Conservation (phyloP, 1,284 basidiomycete genomes). For the Cutaneotrichosporon cutaneum region DNA sequence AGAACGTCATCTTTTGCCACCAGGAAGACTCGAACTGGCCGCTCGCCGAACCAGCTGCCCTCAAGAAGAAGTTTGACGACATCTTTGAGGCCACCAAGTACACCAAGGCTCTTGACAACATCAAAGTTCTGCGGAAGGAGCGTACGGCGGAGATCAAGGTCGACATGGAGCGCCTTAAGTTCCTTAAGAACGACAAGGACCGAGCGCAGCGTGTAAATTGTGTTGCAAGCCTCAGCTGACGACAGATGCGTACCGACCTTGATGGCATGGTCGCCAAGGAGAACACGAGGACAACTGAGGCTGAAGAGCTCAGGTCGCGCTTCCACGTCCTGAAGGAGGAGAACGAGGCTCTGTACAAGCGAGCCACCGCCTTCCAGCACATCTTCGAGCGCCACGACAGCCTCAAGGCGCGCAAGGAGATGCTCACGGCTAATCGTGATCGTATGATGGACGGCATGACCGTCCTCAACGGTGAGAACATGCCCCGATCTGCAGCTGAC, state of each 20-base stretch:
- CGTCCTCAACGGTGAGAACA: slow-evolving; percentile 64
- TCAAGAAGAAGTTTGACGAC: slow-evolving; percentile 99
- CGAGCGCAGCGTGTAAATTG: slow-evolving; percentile 67
- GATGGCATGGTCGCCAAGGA: slow-evolving; percentile 66
- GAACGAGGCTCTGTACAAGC: slow-evolving; percentile 80
- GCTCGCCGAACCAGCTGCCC: slow-evolving; percentile 77
- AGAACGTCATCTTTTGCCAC: slow-evolving; percentile 99
- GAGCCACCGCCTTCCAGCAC: slow-evolving; percentile 79
- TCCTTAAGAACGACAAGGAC: slow-evolving; percentile 77
- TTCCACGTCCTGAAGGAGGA: slow-evolving; percentile 67
- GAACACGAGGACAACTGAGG: slow-evolving; percentile 68
- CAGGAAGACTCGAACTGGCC: slow-evolving; percentile 99
- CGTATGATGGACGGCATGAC: slow-evolving; percentile 61
- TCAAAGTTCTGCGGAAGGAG: slow-evolving; percentile 87
- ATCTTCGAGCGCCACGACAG: slow-evolving; percentile 72
- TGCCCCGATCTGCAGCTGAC: slow-evolving; percentile 8
- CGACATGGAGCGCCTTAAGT: slow-evolving; percentile 82
- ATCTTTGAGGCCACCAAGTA: slow-evolving; percentile 99
- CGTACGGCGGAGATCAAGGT: slow-evolving; percentile 85
- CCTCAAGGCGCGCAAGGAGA: slow-evolving; percentile 66
- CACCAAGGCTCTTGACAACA: slow-evolving; percentile 93
- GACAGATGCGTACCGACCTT: slow-evolving; percentile 41
- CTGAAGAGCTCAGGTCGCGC: slow-evolving; percentile 67
- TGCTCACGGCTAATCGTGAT: slow-evolving; percentile 63
- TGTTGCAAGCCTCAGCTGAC: neutral